phyloP scores from a whole-genome alignment of 2,329 filamentous ascomycete genomes.

The Tricladium varicosporioides region DNA sequence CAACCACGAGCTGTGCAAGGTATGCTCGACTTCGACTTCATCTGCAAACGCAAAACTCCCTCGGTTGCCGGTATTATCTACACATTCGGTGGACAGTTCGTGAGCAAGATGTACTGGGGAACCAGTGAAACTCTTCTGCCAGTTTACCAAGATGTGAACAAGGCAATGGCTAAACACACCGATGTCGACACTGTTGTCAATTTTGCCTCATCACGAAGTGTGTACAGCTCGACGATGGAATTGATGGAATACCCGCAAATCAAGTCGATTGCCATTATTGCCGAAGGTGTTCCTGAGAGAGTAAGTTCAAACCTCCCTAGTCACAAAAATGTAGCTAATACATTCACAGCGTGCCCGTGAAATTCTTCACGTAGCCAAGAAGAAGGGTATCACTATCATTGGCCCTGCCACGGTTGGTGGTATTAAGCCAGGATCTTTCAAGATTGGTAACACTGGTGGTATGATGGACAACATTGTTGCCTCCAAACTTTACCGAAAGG shows the following conservation, averaged over 20 bases:
- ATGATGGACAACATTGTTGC: slow-evolving; percentile 99
- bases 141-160: slow-evolving; percentile 91
- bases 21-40: slow-evolving; percentile 99
- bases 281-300: slow-evolving; percentile 97
- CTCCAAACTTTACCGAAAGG: slow-evolving; percentile 99
- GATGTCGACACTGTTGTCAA: slow-evolving; percentile 99
- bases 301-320: slow-evolving; percentile 52
- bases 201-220: slow-evolving; percentile 97
- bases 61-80: slow-evolving; percentile 99
- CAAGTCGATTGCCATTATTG: slow-evolving; percentile 98
- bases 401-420: slow-evolving; percentile 97
- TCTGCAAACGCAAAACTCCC: slow-evolving; percentile 96
- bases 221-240: slow-evolving; percentile 98
- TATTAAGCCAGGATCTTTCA: slow-evolving; percentile 99
- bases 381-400: slow-evolving; percentile 99
- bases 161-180: slow-evolving; percentile 93
- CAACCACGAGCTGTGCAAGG: slow-evolving; percentile 90
- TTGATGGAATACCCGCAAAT: slow-evolving; percentile 96
- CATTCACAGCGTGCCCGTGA: slow-evolving; percentile 80
- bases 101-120: slow-evolving; percentile 99
- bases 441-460: slow-evolving; percentile 99
- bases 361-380: slow-evolving; percentile 92
- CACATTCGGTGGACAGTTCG: slow-evolving; percentile 99
- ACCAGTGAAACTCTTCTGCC: slow-evolving; percentile 98
- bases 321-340: slow-evolving; percentile 28